Evolutionary conservation across 2,329 filamentous ascomycete genomes (phyloP).

Genomic region (Bipolaris sorokiniana): DNA sequence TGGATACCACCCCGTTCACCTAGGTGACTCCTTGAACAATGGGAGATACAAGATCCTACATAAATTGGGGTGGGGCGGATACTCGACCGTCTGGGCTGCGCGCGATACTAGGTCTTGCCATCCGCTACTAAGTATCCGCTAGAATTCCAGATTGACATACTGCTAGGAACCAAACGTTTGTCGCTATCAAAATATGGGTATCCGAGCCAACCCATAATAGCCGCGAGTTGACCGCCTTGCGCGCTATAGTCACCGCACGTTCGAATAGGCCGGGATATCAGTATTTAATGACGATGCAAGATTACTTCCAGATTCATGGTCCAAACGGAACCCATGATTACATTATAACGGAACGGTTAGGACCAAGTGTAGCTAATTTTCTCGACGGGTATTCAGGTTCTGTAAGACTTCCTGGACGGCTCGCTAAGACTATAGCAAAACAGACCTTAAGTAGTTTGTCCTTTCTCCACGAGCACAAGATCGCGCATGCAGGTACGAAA

Average conservation of each 20-base stretch:
- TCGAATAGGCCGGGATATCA: slow-evolving; percentile 14
- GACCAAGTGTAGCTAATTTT: slow-evolving; percentile 49
- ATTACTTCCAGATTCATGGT: slow-evolving; percentile 49
- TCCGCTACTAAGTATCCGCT: too few species aligned
- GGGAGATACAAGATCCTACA: slow-evolving; percentile 34
- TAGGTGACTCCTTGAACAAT: slow-evolving; percentile 25
- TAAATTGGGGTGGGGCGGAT: slow-evolving; percentile 32
- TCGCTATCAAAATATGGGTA: slow-evolving; percentile 33
- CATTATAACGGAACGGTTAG: slow-evolving; percentile 52
- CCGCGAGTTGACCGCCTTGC: slow-evolving; percentile 24
- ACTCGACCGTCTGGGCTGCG: slow-evolving; percentile 35
- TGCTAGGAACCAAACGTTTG: slow-evolving; percentile 22
- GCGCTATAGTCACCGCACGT: too few species aligned
- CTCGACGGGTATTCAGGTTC: slow-evolving; percentile 24
- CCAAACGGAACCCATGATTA: slow-evolving; percentile 57
- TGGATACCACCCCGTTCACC: slow-evolving; percentile 28
- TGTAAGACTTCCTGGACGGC: slow-evolving; percentile 46
- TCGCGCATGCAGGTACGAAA: slow-evolving; percentile 36
- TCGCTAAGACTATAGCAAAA: slow-evolving; percentile 48
- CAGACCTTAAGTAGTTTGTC: slow-evolving; percentile 25
- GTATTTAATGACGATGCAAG: slow-evolving; percentile 47
- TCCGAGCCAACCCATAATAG: slow-evolving; percentile 12
- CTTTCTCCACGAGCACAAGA: slow-evolving; percentile 27
- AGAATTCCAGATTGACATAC: not conserved
- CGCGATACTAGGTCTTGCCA: slow-evolving; percentile 5